Base-by-base conservation (phyloP, 352 stramenopile genomes). In the Pythium rhizo-oryzae region DNA sequence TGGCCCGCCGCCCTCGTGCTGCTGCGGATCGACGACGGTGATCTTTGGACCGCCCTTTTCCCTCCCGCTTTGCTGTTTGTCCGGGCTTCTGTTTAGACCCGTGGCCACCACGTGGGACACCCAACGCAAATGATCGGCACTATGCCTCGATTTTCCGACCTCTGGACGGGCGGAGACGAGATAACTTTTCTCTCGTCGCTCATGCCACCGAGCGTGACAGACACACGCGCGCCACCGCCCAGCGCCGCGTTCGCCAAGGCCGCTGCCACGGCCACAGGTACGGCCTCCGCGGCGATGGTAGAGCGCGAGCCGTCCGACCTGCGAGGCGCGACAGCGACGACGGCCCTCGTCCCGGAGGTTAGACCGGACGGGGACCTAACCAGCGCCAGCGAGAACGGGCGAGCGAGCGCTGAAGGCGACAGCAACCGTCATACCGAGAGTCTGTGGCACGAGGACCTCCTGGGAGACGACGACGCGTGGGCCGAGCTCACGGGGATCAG, bases 81-180 rank as follows among this genome's bases (percentile, higher is more conserved):
- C 55, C 55, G 33, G 35, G 35, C 12, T 41, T 41, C 15, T 28
- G 21, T 35, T 25, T 56, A 35, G 50, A 56, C 50, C 7, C 21
- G 21, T 25, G 12, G 47, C 41, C 13, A 47, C 13, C 41, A n/a
- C 18, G n/a, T 55, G 49, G 49, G 49, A 55, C 49, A 55, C 35
- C 49, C 49, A 21, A 19, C 24, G 0, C 28, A 50, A 33, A 72
- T 71, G 65, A 61, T 71, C 33, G 43, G 62, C 41, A 23, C 51
- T 49, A 67, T 71, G 65, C 49, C 65, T 19, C 65, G 65, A n/a
- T 71, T 71, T 62, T 67, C 65, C 25, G 66, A 72, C 57, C 59
- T 72, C 52, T 72, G 58, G 66, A 72, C 59, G 30, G 59, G 58
- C 7, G 66, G 59, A 53, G 59, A 68, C 12, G 35, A 41, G 35